These are phyloP conservation scores for Metarhizium rileyi DNA, from an alignment of 2,329 filamentous ascomycete genomes.

Conservation along the genomic window DNA sequence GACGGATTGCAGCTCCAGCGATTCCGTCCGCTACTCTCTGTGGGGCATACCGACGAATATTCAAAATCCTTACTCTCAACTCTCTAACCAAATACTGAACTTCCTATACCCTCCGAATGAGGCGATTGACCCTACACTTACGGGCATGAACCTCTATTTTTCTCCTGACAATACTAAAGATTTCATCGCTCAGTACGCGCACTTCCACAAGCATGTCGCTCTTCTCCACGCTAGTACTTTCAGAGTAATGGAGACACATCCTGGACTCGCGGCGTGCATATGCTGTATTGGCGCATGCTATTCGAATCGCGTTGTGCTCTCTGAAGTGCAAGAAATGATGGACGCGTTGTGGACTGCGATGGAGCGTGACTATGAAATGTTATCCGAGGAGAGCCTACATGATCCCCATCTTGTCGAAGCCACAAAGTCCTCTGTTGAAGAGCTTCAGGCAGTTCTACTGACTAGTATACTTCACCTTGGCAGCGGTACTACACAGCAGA, in stretches of 20 bases:
- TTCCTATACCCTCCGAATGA: conserved; percentile 43
- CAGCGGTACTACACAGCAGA: conserved; percentile 59
- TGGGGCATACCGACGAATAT: conserved; percentile 37
- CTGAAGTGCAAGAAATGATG: conserved; percentile 59
- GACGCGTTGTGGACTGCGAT: conserved; percentile 51
- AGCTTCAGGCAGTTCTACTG: conserved; percentile 57
- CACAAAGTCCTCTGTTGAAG: conserved; percentile 42
- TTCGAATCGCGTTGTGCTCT: conserved; percentile 49
- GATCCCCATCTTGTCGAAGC: conserved; percentile 16
- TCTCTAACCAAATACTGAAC: conserved; percentile 45
- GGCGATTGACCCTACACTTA: conserved; percentile 41
- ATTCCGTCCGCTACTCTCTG: conserved; percentile 39
- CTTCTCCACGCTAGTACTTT: conserved; percentile 65
- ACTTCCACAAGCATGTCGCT: conserved; percentile 66
- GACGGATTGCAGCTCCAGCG: conserved; percentile 35
- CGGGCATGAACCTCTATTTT: conserved; percentile 51
- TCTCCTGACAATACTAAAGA: conserved; percentile 59
- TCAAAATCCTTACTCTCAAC: conserved; percentile 41
- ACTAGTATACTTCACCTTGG: conserved; percentile 55
- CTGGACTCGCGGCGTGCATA: conserved; percentile 58
- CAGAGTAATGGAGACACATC: conserved; percentile 54
- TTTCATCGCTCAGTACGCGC: conserved; percentile 61
- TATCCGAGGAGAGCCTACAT: conserved; percentile 20
- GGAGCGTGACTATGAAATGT: conserved; percentile 42
- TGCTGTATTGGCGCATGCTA: conserved; percentile 68